Evolutionary conservation across 345 rosid genomes (phyloP).

Genomic region (Turritis glabra): DNA sequence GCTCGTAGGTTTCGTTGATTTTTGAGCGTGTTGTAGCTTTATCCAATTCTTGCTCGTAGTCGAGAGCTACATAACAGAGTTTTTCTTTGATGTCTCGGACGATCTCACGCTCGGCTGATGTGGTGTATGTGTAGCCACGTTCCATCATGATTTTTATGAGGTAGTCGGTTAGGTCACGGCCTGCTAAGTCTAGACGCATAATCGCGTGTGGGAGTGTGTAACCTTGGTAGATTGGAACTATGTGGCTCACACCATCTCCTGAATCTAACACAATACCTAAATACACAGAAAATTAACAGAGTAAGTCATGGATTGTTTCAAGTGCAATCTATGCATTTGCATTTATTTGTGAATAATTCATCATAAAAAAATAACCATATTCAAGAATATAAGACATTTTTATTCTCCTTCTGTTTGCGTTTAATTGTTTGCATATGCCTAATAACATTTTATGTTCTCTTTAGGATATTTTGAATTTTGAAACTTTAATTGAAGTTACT

Average conservation of each 20-base stretch:
- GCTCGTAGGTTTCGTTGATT: not conserved
- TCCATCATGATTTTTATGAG: constrained; percentile 70
- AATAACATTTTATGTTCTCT: not conserved
- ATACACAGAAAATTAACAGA: not conserved
- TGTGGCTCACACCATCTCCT: constrained; percentile 33
- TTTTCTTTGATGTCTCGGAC: constrained; percentile 73
- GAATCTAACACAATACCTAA: constrained; percentile 41
- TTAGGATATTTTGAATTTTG: not conserved
- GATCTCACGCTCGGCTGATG: constrained; percentile 47
- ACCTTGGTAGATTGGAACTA: constrained; percentile 26
- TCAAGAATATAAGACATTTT: too few species aligned
- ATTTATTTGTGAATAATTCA: too few species aligned
- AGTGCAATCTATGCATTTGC: not conserved
- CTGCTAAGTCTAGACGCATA: constrained; percentile 72
- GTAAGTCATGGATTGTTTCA: not conserved
- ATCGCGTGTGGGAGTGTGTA: constrained; percentile 53
- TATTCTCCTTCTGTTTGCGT: too few species aligned
- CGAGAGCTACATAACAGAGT: constrained; percentile 65
- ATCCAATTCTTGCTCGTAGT: constrained; percentile 49
- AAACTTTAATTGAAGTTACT: not conserved
- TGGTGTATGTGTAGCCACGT: constrained; percentile 76
- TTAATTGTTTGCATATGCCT: not conserved
- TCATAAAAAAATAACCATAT: too few species aligned
- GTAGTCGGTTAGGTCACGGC: constrained; percentile 76
- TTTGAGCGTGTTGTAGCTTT: not conserved